Evolutionary conservation across 805 yeast genomes (phyloP).

Genomic region (Lipomyces yamadae): DNA sequence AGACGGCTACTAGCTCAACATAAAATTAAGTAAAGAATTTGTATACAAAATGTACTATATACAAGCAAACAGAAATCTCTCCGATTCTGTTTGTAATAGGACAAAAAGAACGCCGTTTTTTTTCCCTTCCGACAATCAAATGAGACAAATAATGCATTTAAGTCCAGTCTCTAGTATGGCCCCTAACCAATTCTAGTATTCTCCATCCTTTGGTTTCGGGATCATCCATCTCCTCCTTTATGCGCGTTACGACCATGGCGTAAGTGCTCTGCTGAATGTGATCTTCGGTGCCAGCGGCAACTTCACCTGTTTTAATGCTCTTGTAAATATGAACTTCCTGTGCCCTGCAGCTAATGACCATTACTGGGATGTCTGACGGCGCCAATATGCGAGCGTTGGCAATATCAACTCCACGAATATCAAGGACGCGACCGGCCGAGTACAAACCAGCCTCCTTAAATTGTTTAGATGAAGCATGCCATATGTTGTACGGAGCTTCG

Average conservation of each 20-base stretch:
- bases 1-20: constrained; percentile 1
- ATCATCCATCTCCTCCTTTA: constrained; percentile 89
- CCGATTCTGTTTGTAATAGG: neutral
- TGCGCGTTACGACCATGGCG: constrained; percentile 92
- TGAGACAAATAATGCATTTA: constrained; percentile 39
- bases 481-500: constrained; percentile 95
- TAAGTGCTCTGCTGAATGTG: constrained; percentile 91
- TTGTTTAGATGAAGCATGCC: constrained; percentile 91
- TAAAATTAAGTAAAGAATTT: neutral
- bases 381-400: constrained; percentile 84
- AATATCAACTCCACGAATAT: constrained; percentile 92
- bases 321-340: constrained; percentile 92
- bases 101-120: neutral
- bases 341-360: constrained; percentile 93
- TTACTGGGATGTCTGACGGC: constrained; percentile 89
- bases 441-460: constrained; percentile 87
- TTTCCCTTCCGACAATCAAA: neutral
- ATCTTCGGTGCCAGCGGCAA: constrained; percentile 95
- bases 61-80: neutral
- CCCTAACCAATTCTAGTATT: constrained; percentile 90
- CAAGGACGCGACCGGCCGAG: constrained; percentile 89
- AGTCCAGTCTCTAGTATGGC: constrained; percentile 84
- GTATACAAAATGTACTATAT: constrained; percentile 5
- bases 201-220: constrained; percentile 97
- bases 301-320: constrained; percentile 87